phyloP scores from a whole-genome alignment of 2,329 filamentous ascomycete genomes.

The Achaetomium macrosporum region DNA sequence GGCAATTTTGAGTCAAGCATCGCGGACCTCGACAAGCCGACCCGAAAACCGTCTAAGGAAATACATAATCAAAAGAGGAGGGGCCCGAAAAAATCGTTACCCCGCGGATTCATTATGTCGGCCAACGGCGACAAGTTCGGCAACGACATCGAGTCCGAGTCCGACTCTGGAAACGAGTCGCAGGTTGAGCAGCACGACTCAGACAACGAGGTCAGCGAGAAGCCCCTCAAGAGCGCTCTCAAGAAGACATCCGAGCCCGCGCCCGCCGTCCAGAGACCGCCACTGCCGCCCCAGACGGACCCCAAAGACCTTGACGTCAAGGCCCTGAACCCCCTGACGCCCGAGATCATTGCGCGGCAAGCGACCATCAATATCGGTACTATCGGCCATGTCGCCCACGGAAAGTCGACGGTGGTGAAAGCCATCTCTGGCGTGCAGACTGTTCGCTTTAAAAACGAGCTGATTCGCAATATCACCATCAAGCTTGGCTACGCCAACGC shows the following conservation, averaged over 20 bases:
- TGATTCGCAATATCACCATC: constrained; percentile 99
- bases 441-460: constrained; percentile 98
- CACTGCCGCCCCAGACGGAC: constrained; percentile 81
- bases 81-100: constrained; percentile 18
- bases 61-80: constrained; percentile 8
- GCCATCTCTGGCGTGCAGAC: constrained; percentile 98
- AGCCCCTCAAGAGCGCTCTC: constrained; percentile 75
- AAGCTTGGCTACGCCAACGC: constrained; percentile 99
- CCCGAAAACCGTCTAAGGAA: background rate
- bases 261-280: constrained; percentile 48
- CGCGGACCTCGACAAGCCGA: background rate
- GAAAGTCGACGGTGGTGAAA: constrained; percentile 98
- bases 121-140: constrained; percentile 59
- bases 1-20: background rate
- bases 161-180: constrained; percentile 58
- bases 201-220: constrained; percentile 54
- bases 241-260: constrained; percentile 63
- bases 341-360: constrained; percentile 95
- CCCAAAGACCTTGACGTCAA: constrained; percentile 81
- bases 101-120: constrained; percentile 40
- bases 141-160: constrained; percentile 70
- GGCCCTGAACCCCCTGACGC: constrained; percentile 75
- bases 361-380: constrained; percentile 99
- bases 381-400: constrained; percentile 97
- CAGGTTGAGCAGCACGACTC: constrained; percentile 52